phyloP scores from a whole-genome alignment of 441 rosid species.

The Daphne laureola region DNA sequence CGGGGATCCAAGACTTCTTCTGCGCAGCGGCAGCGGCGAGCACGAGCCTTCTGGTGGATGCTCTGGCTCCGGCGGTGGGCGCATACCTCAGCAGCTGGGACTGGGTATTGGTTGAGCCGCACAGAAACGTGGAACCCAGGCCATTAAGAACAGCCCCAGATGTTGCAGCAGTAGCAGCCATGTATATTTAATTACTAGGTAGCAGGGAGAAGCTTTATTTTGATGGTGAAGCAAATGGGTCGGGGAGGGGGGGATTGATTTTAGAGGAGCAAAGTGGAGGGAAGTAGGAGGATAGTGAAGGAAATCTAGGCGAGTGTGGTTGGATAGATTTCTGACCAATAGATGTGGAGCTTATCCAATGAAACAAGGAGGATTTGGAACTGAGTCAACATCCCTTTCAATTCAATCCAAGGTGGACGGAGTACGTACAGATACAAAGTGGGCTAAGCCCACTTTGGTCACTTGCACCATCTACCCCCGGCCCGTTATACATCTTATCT shows the following conservation, averaged over 20 bases:
- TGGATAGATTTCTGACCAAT: constrained; percentile 89
- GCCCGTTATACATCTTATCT: too few species aligned
- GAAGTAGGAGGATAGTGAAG: constrained; percentile 36
- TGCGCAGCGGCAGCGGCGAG: constrained; percentile 45
- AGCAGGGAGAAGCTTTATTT: too few species aligned
- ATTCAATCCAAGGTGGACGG: too few species aligned
- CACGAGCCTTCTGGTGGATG: constrained; percentile 25
- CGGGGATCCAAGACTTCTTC: constrained; percentile 94
- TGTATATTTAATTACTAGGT: too few species aligned
- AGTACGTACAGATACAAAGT: too few species aligned
- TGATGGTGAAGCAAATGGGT: constrained; percentile 15
- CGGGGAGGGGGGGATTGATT: too few species aligned
- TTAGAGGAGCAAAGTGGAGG: constrained; percentile 20
- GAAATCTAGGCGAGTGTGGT: constrained; percentile 20
- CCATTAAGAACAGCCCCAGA: constrained; percentile 71
- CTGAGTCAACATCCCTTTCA: too few species aligned
- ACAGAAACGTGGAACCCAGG: constrained; percentile 69
- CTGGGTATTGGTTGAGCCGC: constrained; percentile 39
- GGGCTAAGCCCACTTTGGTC: too few species aligned
- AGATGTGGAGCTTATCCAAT: constrained; percentile 2
- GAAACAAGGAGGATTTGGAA: too few species aligned
- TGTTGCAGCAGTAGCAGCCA: constrained; percentile 36
- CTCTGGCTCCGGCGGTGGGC: constrained; percentile 11
- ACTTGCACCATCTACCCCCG: too few species aligned
- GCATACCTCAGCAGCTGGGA: constrained; percentile 25